Conservation (phyloP, 1,139 yeast genomes). For the Sugiyamaella sp. region DNA sequence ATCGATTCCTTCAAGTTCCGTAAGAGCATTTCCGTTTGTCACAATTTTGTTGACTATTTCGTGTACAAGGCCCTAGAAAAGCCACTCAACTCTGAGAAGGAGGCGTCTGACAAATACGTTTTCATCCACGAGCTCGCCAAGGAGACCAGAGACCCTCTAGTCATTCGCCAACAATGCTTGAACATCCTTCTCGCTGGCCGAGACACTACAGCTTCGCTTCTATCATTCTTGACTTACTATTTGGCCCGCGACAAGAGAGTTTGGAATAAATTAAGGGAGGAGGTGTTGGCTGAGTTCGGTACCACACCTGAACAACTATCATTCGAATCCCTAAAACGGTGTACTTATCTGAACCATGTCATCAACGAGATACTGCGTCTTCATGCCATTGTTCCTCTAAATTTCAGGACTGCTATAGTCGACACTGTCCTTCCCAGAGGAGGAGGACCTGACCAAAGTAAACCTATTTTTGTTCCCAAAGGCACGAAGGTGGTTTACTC, state of each 20-base stretch:
- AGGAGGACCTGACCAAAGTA: slow-evolving; percentile 50
- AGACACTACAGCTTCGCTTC: slow-evolving; percentile 60
- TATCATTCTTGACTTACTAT: slow-evolving; percentile 54
- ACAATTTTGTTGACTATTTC: slow-evolving; percentile 39
- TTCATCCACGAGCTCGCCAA: slow-evolving; percentile 56
- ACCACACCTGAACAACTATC: slow-evolving; percentile 35
- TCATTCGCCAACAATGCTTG: slow-evolving; percentile 56
- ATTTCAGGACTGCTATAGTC: slow-evolving; percentile 51
- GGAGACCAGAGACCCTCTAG: slow-evolving; percentile 53
- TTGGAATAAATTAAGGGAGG: slow-evolving; percentile 47
- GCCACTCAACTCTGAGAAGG: slow-evolving; percentile 38
- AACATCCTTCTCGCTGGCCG: slow-evolving; percentile 59
- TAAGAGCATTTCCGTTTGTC: slow-evolving; percentile 33
- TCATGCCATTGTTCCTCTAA: slow-evolving; percentile 60
- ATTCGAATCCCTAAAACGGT: slow-evolving; percentile 55
- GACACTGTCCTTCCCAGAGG: slow-evolving; percentile 57
- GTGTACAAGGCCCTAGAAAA: slow-evolving; percentile 36
- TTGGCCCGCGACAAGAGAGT: slow-evolving; percentile 51
- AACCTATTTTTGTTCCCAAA: slow-evolving; percentile 52
- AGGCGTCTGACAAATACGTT: slow-evolving; percentile 36
- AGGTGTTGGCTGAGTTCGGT: slow-evolving; percentile 42
- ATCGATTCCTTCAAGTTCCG: slow-evolving; percentile 44
- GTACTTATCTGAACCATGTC: slow-evolving; percentile 52
- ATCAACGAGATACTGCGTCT: slow-evolving; percentile 56
- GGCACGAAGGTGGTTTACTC: slow-evolving; percentile 53